Evolutionary conservation across 2,329 filamentous ascomycete species (phyloP).

Genomic region (Colletotrichum spinosum): DNA sequence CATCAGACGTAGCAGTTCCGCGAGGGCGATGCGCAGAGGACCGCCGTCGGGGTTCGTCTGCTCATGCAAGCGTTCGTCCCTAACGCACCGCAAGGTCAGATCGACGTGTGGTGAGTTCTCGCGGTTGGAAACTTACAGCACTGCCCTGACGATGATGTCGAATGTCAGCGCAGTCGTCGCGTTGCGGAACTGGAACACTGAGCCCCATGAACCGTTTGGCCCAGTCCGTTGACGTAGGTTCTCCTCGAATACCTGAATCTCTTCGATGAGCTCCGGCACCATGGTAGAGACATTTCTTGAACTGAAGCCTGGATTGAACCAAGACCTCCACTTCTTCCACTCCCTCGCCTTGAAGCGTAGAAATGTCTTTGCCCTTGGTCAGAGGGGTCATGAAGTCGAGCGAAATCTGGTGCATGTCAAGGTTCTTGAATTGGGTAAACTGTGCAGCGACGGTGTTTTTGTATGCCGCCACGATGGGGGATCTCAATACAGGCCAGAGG

Average conservation of each 20-base stretch:
- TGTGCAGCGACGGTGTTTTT: constrained; percentile 36
- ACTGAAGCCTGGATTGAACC: constrained; percentile 50
- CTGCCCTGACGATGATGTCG: constrained; percentile 45
- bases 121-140: constrained; percentile 1
- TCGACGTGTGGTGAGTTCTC: rapidly evolving
- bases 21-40: constrained; percentile 17
- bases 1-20: constrained; percentile 20
- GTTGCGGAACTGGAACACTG: constrained; percentile 28
- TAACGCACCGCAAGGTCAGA: constrained; percentile 33
- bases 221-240: constrained; percentile 10
- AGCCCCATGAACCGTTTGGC: constrained; percentile 14
- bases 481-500: constrained; percentile 38
- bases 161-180: constrained; percentile 37
- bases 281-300: constrained; percentile 13
- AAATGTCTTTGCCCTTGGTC: constrained; percentile 16
- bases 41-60: constrained; percentile 39
- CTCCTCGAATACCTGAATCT: constrained; percentile 13
- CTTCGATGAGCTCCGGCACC: constrained; percentile 22
- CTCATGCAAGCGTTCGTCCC: constrained; percentile 45
- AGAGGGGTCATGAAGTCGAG: constrained; percentile 26
- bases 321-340: constrained; percentile 43
- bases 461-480: constrained; percentile 32
- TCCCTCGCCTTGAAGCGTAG: constrained; percentile 22
- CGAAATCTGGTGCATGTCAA: constrained; percentile 26
- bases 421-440: constrained; percentile 35